Conservation (phyloP, 164 flowering plant genomes). For the Tetracentron sinense region DNA sequence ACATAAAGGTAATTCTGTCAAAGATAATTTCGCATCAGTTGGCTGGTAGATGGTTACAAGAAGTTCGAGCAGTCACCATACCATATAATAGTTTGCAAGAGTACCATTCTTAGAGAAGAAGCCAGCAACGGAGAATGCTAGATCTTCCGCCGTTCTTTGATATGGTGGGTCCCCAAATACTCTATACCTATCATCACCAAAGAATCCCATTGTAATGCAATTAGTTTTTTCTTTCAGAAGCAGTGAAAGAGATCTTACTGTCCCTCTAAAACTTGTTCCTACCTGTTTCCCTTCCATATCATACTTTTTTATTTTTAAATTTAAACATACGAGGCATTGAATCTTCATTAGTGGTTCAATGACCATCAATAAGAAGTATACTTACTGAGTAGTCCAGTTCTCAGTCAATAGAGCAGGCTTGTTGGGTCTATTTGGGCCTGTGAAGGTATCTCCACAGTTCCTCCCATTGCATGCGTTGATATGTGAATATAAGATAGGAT, state of each 20-base stretch:
- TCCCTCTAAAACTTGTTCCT: too few species aligned
- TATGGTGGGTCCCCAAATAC: slow-evolving; percentile 90
- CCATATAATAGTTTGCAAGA: slow-evolving; percentile 85
- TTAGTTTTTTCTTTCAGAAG: neutral
- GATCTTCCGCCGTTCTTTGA: slow-evolving; percentile 84
- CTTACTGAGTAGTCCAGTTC: slow-evolving; percentile 97
- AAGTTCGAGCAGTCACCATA: slow-evolving; percentile 11
- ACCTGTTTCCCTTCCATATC: too few species aligned
- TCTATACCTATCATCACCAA: slow-evolving; percentile 50
- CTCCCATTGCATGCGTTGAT: slow-evolving; percentile 95
- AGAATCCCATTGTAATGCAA: neutral
- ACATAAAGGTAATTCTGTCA: neutral
- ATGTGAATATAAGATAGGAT: slow-evolving; percentile 34
- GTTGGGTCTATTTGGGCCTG: slow-evolving; percentile 71
- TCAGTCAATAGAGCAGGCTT: slow-evolving; percentile 92
- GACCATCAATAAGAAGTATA: neutral
- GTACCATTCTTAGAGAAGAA: slow-evolving; percentile 82
- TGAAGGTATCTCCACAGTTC: slow-evolving; percentile 87
- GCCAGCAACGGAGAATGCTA: slow-evolving; percentile 74
- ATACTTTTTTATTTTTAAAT: too few species aligned
- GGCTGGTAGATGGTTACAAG: neutral
- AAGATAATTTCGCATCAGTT: too few species aligned
- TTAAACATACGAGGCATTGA: too few species aligned
- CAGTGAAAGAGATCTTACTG: neutral
- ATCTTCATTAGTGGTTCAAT: neutral